Evolutionary conservation across 179 eudicot species (phyloP), one percentile per base, ranked within the genome.

Genomic region (Silene noctiflora): DNA sequence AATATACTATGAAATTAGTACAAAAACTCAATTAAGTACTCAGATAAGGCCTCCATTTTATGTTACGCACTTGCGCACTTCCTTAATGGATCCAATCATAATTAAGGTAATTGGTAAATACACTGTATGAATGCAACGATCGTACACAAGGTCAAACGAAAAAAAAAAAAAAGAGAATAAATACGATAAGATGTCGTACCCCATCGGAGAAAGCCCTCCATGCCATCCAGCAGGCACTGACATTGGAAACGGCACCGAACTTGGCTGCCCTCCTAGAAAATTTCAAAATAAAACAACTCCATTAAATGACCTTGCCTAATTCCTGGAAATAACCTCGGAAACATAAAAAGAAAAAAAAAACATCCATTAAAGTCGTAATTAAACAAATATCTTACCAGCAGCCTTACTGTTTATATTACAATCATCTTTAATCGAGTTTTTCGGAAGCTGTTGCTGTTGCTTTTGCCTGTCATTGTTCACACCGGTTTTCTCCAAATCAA

Each of bases 161-260:
- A n/a, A 53, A 55, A n/a, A n/a, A 17, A 53, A n/a, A 7, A 1
- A 53, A 56, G 27, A 25, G 33, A 67, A 60, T 59, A 55, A 71
- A 67, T 73, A 71, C 67, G 73, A 29, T 10, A 12, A 8, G 13
- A 10, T 67, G 67, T 19, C 83, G 71, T 93, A 96, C 99, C 99
- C 98, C 90, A 96, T 90, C 46, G 96, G 93, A 67, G 94, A 83
- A 85, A 86, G 87, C 65, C 96, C 97, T 69, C 93, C 90, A 67
- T 91, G 97, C 99, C 99, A 96, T 74, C 90, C 89, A 56, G 94
- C 86, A 71, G 88, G 77, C 31, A 93, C 81, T 29, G 98, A 79
- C 90, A 95, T 85, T 35, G 97, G 89, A 82, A 93, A 56, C 31
- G 92, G 88, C 83, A 89, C 9, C 13, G 99, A 55, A 55, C 59